These are phyloP conservation scores for Trametes coccinea DNA, from an alignment of 768 basidiomycete genomes.

Conservation along the genomic window DNA sequence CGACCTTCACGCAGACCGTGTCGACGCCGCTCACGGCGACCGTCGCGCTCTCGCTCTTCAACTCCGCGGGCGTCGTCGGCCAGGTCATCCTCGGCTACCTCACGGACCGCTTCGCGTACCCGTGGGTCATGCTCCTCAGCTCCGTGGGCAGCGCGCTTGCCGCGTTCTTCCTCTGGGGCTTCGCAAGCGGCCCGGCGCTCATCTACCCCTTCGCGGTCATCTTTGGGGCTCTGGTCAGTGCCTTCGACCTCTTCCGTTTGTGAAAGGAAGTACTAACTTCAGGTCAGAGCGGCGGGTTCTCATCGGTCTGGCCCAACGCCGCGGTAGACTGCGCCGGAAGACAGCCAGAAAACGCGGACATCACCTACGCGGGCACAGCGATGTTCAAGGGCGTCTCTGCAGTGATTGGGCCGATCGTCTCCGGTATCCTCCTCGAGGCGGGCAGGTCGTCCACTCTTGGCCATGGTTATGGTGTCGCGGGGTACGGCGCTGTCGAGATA, in stretches of 20 bases:
- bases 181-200: constrained; percentile 23
- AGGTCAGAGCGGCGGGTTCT: constrained; percentile 26
- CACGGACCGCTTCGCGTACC: constrained; percentile 27
- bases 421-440: constrained; percentile 25
- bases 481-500: constrained; percentile 26
- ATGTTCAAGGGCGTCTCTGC: constrained; percentile 26
- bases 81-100: constrained; percentile 27
- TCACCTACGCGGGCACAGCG: constrained; percentile 20
- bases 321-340: constrained; percentile 23
- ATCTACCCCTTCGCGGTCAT: constrained; percentile 27
- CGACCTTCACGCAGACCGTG: constrained; percentile 26
- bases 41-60: constrained; percentile 29
- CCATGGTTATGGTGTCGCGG: constrained; percentile 19
- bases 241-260: too few species aligned
- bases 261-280: background rate
- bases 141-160: constrained; percentile 22
- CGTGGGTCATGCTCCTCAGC: constrained; percentile 25
- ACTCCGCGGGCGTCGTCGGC: constrained; percentile 26
- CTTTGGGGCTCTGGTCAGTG: constrained; percentile 27
- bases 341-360: constrained; percentile 23
- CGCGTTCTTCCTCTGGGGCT: constrained; percentile 28
- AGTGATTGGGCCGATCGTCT: constrained; percentile 28
- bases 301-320: constrained; percentile 22
- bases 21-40: constrained; percentile 26
- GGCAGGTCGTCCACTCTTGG: constrained; percentile 15